phyloP scores from a whole-genome alignment of 148 eudicot genomes.

The Rhododendron henanense region DNA sequence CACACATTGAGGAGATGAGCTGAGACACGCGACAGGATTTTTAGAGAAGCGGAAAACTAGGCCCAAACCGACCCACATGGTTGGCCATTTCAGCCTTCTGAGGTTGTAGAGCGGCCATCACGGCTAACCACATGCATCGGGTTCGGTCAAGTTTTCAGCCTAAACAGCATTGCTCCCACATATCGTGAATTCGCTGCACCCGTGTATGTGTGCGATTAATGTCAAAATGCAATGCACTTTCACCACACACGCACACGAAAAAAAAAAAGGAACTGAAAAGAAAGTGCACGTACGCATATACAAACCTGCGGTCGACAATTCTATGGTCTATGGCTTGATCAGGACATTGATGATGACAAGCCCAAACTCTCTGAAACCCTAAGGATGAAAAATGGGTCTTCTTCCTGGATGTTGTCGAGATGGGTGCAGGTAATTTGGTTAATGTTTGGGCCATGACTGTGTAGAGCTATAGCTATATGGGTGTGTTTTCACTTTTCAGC shows the following conservation, averaged over 20 bases:
- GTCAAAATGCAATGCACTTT: background rate
- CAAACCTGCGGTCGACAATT: slow-evolving; percentile 36
- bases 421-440: slow-evolving; percentile 11
- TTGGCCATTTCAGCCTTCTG: background rate
- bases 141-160: background rate
- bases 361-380: slow-evolving; percentile 3
- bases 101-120: background rate
- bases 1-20: background rate
- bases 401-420: slow-evolving; percentile 9
- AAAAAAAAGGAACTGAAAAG: background rate
- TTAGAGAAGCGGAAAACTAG: background rate
- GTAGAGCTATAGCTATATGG: background rate
- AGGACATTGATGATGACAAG: slow-evolving; percentile 12
- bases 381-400: slow-evolving; percentile 4
- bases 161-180: background rate
- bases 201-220: too few species aligned
- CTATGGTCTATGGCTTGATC: background rate
- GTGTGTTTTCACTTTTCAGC: background rate
- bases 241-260: background rate
- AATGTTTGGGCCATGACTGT: slow-evolving; percentile 24
- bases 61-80: background rate
- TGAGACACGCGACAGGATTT: background rate
- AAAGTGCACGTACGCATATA: background rate
- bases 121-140: background rate
- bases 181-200: too few species aligned